Evolutionary conservation across 768 basidiomycete genomes (phyloP).

Genomic region (Dentipellis fragilis): DNA sequence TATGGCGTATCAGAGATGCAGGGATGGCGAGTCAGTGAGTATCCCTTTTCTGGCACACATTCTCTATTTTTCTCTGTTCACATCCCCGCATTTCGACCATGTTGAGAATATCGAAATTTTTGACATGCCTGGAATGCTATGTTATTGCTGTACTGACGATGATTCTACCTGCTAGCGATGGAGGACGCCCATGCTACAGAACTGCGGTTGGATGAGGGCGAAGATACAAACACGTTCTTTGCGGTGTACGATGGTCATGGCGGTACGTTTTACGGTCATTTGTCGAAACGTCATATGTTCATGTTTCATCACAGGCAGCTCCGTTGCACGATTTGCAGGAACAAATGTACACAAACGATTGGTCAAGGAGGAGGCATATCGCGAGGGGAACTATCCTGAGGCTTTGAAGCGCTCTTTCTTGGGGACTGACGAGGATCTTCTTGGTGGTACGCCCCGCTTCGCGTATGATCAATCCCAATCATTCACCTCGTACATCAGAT

Average conservation of each 20-base stretch:
- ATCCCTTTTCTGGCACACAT: not conserved
- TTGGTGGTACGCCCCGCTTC: constrained; percentile 49
- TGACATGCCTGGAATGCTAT: not conserved
- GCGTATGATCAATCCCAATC: not conserved
- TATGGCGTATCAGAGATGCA: constrained; percentile 95
- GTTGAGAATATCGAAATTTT: not conserved
- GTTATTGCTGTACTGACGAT: constrained; percentile 12
- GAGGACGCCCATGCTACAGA: constrained; percentile 87
- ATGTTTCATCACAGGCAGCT: constrained; percentile 41
- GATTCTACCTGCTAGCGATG: constrained; percentile 58
- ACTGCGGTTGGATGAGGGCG: constrained; percentile 52
- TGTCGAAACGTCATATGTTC: not conserved
- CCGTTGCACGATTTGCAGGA: constrained; percentile 83
- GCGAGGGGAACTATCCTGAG: constrained; percentile 54
- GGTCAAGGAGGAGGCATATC: constrained; percentile 61
- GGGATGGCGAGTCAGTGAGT: constrained; percentile 97
- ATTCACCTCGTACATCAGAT: constrained; percentile 34
- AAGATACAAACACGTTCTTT: constrained; percentile 66
- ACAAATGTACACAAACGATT: constrained; percentile 75
- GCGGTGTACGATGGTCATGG: constrained; percentile 99
- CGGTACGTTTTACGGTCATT: constrained; percentile 39
- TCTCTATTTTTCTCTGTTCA: not conserved
- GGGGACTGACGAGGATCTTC: constrained; percentile 89
- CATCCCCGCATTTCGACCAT: not conserved
- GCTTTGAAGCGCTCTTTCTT: constrained; percentile 87